Percentiles rank a stretch among this genome's conserved stretches.
phyloP scores from a whole-genome alignment of 2,329 filamentous ascomycete species.

The Cephalotrichum gorgonifer region DNA sequence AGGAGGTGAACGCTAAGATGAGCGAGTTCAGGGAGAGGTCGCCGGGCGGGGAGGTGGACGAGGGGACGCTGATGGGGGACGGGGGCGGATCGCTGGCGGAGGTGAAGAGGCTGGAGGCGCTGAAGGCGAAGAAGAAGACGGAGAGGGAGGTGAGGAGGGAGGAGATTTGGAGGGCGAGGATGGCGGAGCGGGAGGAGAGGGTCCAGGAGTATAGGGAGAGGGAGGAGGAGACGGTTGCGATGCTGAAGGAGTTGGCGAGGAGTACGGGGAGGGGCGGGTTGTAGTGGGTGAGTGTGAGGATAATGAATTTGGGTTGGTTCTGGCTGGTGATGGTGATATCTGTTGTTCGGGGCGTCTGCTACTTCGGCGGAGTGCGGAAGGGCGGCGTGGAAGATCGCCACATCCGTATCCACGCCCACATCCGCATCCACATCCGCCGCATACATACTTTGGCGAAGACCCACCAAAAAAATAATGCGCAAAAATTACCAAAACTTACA shows the following conservation, averaged over 20 bases:
- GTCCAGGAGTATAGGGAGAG: constrained; percentile 59
- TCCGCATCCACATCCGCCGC: too few species aligned
- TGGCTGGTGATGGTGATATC: too few species aligned
- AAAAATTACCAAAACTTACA: too few species aligned
- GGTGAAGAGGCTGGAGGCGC: constrained; percentile 56
- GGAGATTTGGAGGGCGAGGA: constrained; percentile 64
- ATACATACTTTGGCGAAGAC: too few species aligned
- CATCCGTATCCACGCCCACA: too few species aligned
- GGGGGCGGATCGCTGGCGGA: constrained; percentile 59
- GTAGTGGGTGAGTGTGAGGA: background rate
- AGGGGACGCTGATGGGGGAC: constrained; percentile 58
- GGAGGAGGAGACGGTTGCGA: constrained; percentile 77
- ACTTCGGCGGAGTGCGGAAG: too few species aligned
- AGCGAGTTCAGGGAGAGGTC: constrained; percentile 61
- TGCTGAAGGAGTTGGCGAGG: constrained; percentile 68
- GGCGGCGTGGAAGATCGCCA: too few species aligned
- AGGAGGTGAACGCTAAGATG: constrained; percentile 61
- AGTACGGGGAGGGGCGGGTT: constrained; percentile 54
- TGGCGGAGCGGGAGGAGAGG: constrained; percentile 71
- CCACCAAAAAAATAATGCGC: too few species aligned
- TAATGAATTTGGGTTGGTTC: background rate
- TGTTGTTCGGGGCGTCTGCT: too few species aligned
- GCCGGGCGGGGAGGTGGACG: constrained; percentile 53
- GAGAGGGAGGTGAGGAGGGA: constrained; percentile 76
- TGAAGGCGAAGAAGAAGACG: constrained; percentile 63